Evolutionary conservation across 192 early-diverging fungal species (phyloP), one percentile per base, ranked within the genome.

Genomic region (Thoreauomyces humboldtii): DNA sequence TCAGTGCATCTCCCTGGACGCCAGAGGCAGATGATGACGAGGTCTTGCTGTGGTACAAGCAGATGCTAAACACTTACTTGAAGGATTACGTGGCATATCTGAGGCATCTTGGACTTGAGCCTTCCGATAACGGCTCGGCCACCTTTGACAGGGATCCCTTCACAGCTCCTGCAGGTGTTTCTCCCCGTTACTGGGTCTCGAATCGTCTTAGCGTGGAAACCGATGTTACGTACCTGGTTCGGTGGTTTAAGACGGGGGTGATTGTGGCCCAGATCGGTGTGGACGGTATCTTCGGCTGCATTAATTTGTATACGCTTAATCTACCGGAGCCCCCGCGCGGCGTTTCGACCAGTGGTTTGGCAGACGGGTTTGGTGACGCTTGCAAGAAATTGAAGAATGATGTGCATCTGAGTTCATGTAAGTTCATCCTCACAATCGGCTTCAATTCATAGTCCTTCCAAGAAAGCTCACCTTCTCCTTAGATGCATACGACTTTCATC

Each of bases 401-500:
- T 14, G 37, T 76, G 7, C 81, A 82, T 57, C 45, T 82, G 12
- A 71, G 70, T 56, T 81, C 79, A 58, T 81, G 79, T 80, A 68
- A 73, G 74, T 65, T 21, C n/a, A n/a, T n/a, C n/a, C n/a, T n/a
- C n/a, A n/a, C n/a, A n/a, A n/a, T n/a, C n/a, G n/a, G n/a, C n/a
- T n/a, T n/a, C n/a, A n/a, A n/a, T n/a, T n/a, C n/a, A n/a, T n/a
- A 12, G 38, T 12, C 38, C 38, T 9, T 41, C n/a, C 11, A 9
- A 41, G 38, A 41, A 41, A 12, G 38, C 27, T 52, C 17, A 52
- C 27, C 50, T 52, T 52, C 44, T 46, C 25, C 12, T 4, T 33
- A 81, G 80, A 77, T 48, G 67, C 71, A 24, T 83, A 78, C 46
- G 81, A 83, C 57, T 79, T 83, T 45, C 81, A 83, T 50, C 46